Evolutionary conservation across 176 grass and related monocot species (phyloP).

Genomic region (bread wheat (Triticum aestivum)): IWGSC_CS_RefSeq_v2.1 NC_057806.1:453199377-453199876

Average conservation of each 20-base stretch:
- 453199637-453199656: slow-evolving; percentile 86
- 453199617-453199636: slow-evolving; percentile 85
- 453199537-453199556: slow-evolving; percentile 37
- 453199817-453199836: neutral
- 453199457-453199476: slow-evolving; percentile 41
- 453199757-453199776: slow-evolving; percentile 69
- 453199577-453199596: neutral
- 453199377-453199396: slow-evolving; percentile 21
- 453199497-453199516: slow-evolving; percentile 41
- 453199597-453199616: slow-evolving; percentile 74
- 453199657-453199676: slow-evolving; percentile 39
- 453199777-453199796: slow-evolving; percentile 71
- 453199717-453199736: slow-evolving; percentile 82
- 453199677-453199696: neutral
- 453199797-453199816: neutral
- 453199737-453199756: slow-evolving; percentile 83
- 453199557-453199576: slow-evolving; percentile 22
- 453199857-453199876: slow-evolving; percentile 95
- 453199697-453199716: slow-evolving; percentile 35
- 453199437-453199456: slow-evolving; percentile 39
- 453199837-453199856: slow-evolving; percentile 65
- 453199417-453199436: slow-evolving; percentile 45
- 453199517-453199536: slow-evolving; percentile 43
- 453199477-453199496: slow-evolving; percentile 10
- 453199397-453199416: slow-evolving; percentile 35